A percentile compares a stretch with the other conserved stretches of the same genome.
phyloP scores from a whole-genome alignment of 2,329 filamentous ascomycete genomes.

The Tolypocladium ovalisporum region DNA sequence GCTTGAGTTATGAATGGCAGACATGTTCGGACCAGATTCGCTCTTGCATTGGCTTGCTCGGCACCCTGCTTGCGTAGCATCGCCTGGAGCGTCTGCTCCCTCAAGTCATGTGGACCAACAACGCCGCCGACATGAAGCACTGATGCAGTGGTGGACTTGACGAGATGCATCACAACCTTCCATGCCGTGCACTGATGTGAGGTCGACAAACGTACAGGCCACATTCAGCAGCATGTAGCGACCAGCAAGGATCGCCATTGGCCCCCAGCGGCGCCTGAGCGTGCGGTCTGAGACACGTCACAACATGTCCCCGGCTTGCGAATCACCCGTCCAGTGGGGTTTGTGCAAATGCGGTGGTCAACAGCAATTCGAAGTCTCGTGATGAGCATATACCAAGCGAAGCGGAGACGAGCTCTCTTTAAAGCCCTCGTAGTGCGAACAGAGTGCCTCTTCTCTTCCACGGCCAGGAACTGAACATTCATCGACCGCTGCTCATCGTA shows the following conservation, averaged over 20 bases:
- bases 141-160: not conserved
- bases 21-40: not conserved
- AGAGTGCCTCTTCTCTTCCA: not conserved
- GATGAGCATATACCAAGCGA: not conserved
- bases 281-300: not conserved
- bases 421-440: not conserved
- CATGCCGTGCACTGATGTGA: not conserved
- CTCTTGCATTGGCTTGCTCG: not conserved
- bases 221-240: not conserved
- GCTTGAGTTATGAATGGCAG: not conserved
- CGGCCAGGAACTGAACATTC: not conserved
- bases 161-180: not conserved
- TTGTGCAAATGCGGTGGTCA: not conserved
- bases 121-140: not conserved
- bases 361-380: not conserved
- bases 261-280: not conserved
- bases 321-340: not conserved
- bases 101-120: not conserved
- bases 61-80: not conserved
- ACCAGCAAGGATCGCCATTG: not conserved
- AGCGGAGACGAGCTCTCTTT: not conserved
- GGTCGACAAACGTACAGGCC: no score
- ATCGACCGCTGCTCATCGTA: not conserved
- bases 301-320: not conserved
- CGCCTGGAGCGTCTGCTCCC: not conserved